Percentiles rank a stretch among this genome's conserved stretches.
Conservation (phyloP, 768 basidiomycete genomes). For the Kwoniella heveanensis region DNA sequence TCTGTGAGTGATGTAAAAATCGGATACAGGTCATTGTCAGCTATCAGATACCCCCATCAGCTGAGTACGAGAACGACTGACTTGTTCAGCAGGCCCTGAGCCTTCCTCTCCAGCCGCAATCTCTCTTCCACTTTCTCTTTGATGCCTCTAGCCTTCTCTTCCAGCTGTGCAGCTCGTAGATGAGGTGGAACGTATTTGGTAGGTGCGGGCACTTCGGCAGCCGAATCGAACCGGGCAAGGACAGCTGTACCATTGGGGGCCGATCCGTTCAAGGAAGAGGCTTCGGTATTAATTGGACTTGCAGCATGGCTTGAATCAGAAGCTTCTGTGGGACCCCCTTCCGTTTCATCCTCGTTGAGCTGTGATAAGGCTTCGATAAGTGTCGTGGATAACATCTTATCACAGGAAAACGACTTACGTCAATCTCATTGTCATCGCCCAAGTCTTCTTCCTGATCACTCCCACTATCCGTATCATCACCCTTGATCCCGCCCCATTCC, state of each 20-base stretch:
- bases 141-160: constrained; percentile 55
- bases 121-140: constrained; percentile 56
- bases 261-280: too few relatives aligned
- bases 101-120: constrained; percentile 68
- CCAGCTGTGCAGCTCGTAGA: constrained; percentile 59
- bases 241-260: background rate
- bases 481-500: constrained; percentile 22
- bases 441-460: constrained; percentile 18
- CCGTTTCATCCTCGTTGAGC: background rate
- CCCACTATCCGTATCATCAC: constrained; percentile 23
- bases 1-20: constrained; percentile 57
- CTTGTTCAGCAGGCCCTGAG: constrained; percentile 89
- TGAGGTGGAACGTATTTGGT: constrained; percentile 79
- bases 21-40: background rate
- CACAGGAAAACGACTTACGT: background rate
- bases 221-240: background rate
- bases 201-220: constrained; percentile 27
- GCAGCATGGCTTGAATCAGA: too few relatives aligned
- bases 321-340: background rate
- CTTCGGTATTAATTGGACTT: too few relatives aligned
- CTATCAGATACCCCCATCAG: background rate
- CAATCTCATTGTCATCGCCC: constrained; percentile 10
- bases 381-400: background rate
- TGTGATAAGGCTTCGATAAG: background rate
- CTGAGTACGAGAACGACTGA: constrained; percentile 49